Percentiles rank a stretch among this genome's conserved stretches.
These are phyloP conservation scores for Chloranthus sessilifolius DNA, from an alignment of 164 flowering plant genomes.

Conservation along the genomic window DNA sequence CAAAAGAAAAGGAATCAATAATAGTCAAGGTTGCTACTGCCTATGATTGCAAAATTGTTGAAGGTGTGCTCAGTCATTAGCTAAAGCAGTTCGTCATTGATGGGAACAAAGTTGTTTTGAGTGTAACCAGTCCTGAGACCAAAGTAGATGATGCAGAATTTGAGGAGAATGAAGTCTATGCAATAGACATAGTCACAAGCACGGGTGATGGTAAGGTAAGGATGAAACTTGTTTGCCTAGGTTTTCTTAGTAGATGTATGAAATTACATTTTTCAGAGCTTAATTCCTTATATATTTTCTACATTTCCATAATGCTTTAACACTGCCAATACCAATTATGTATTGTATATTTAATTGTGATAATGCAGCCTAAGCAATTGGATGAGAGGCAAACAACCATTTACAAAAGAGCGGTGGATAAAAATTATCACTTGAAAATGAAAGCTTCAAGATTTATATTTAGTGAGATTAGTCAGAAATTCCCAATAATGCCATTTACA, in stretches of 20 bases:
- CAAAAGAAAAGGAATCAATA: no score
- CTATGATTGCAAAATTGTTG: conserved; percentile 93
- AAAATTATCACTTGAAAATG: conserved; percentile 90
- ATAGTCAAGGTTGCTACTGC: conserved; percentile 99
- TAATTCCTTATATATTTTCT: no score
- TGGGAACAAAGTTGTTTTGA: conserved; percentile 84
- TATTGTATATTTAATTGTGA: no score
- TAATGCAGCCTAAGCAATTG: conserved; percentile 76
- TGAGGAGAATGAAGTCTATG: conserved; percentile 93
- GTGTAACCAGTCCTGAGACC: conserved; percentile 69
- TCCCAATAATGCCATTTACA: conserved; percentile 89
- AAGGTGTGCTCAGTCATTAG: conserved; percentile 92
- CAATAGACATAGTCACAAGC: conserved; percentile 82
- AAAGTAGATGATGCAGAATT: conserved; percentile 95
- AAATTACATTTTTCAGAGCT: no score
- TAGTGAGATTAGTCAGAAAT: conserved; percentile 86
- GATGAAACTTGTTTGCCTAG: no score
- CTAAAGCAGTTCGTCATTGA: conserved; percentile 91
- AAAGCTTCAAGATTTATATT: conserved; percentile 92
- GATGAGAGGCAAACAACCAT: conserved; percentile 94
- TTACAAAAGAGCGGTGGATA: conserved; percentile 89
- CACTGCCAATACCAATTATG: no score
- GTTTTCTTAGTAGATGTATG: no score
- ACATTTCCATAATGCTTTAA: no score
- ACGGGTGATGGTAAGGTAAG: conserved; percentile 97